Evolutionary conservation across 78 protist genomes (phyloP).

Genomic region (Emiliania huxleyi): DNA sequence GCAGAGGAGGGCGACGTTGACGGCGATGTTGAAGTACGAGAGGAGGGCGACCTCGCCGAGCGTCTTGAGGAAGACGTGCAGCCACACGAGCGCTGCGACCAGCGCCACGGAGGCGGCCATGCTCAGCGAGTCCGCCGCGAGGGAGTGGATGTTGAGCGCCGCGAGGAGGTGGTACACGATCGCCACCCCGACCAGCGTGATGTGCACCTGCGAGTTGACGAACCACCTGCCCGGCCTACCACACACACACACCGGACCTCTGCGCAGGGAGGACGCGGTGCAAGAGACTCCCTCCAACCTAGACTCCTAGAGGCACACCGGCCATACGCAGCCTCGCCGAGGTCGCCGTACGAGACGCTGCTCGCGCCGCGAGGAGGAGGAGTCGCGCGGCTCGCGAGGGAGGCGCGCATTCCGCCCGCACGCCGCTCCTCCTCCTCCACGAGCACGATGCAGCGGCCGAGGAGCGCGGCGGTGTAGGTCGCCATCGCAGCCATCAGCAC

Average conservation of each 20-base stretch:
- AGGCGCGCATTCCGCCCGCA: no score
- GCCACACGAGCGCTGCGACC: background rate
- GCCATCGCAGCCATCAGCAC: no score
- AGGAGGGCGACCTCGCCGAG: background rate
- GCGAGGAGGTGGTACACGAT: background rate
- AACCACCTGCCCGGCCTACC: background rate
- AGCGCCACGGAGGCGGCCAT: background rate
- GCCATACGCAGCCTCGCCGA: background rate
- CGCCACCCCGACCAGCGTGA: background rate
- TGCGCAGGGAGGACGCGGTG: no score
- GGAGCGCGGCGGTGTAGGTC: no score
- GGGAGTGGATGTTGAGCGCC: background rate
- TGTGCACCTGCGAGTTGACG: background rate
- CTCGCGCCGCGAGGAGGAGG: no score
- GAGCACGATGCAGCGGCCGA: no score
- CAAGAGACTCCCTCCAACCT: no score
- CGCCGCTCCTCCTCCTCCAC: no score
- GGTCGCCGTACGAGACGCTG: background rate
- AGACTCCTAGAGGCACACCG: no score
- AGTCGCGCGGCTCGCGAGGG: no score
- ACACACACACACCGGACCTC: no score
- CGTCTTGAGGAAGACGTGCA: constrained; percentile 6
- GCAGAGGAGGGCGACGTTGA: background rate
- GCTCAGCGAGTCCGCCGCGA: no score
- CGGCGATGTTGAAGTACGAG: background rate